These are phyloP conservation scores for Pseudogymnoascus sp. DNA, from an alignment of 2,329 filamentous ascomycete species.

Conservation along the genomic window DNA sequence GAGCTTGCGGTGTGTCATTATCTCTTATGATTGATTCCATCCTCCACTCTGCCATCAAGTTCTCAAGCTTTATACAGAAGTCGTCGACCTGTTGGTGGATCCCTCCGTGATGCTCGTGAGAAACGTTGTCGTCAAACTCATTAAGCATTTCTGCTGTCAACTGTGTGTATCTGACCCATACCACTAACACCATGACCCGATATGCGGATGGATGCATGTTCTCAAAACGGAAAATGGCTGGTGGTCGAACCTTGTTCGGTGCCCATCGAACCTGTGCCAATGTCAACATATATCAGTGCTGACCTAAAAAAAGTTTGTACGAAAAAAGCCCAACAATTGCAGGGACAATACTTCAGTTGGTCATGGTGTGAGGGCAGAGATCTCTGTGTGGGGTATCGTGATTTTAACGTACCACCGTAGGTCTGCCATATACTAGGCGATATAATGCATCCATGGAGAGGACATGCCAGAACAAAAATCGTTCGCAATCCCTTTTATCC, in stretches of 20 bases:
- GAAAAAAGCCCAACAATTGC: neutral
- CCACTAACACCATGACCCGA: neutral
- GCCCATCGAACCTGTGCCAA: constrained; percentile 4
- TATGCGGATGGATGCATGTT: neutral
- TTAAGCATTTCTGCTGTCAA: constrained; percentile 6
- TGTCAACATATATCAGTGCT: neutral
- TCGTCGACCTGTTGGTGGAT: neutral
- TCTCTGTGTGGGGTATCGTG: neutral
- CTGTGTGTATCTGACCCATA: neutral
- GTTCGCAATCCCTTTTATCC: neutral
- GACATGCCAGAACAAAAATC: constrained; percentile 1
- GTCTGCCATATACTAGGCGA: constrained; percentile 1
- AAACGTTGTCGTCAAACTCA: neutral
- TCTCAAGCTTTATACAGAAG: constrained; percentile 4
- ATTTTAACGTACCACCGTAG: neutral
- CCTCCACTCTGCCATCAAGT: neutral
- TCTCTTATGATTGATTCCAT: constrained; percentile 6
- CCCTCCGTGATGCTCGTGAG: neutral
- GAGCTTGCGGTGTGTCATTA: neutral
- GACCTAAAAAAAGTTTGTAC: neutral
- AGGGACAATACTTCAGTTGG: neutral
- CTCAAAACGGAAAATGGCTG: neutral
- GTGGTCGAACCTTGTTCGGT: neutral
- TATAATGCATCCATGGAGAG: constrained; percentile 3
- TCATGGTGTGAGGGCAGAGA: neutral